Evolutionary conservation across 2,329 filamentous ascomycete species (phyloP).

Genomic region (Colletotrichum musicola): DNA sequence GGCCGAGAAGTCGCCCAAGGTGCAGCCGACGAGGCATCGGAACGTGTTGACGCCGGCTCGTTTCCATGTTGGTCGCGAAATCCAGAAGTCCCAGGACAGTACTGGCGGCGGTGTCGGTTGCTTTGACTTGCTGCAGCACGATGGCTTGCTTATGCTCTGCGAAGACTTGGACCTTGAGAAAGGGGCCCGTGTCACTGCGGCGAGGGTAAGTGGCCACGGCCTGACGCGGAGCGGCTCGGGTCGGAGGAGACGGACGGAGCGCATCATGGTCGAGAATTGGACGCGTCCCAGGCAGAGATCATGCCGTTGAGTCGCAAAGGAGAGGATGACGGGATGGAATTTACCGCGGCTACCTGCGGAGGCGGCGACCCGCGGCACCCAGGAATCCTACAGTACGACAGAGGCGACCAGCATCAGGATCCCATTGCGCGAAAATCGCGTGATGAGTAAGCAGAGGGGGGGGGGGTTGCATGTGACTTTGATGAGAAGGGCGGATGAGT

Average conservation of each 20-base stretch:
- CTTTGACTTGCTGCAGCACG: conserved; percentile 19
- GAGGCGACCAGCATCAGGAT: no score
- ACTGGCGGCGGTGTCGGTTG: background rate
- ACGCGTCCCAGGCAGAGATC: background rate
- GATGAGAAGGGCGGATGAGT: no score
- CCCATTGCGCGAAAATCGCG: no score
- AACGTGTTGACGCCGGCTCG: conserved; percentile 67
- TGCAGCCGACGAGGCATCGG: conserved; percentile 68
- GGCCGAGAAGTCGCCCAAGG: conserved; percentile 66
- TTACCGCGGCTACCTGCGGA: no score
- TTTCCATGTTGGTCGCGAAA: conserved; percentile 54
- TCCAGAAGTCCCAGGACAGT: conserved; percentile 48
- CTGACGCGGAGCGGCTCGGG: background rate
- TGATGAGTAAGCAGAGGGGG: no score
- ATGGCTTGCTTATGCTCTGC: background rate
- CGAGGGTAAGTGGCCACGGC: background rate
- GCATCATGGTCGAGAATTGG: background rate
- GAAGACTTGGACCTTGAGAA: background rate
- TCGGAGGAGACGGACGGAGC: background rate
- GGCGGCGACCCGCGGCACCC: no score
- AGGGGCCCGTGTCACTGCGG: background rate
- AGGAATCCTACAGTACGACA: no score
- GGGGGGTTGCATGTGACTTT: no score
- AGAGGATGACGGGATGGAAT: no score
- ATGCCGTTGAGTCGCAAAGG: background rate